Base-by-base conservation (phyloP, 495 filamentous ascomycete species). In the Hypoxylon trugodes region DNA sequence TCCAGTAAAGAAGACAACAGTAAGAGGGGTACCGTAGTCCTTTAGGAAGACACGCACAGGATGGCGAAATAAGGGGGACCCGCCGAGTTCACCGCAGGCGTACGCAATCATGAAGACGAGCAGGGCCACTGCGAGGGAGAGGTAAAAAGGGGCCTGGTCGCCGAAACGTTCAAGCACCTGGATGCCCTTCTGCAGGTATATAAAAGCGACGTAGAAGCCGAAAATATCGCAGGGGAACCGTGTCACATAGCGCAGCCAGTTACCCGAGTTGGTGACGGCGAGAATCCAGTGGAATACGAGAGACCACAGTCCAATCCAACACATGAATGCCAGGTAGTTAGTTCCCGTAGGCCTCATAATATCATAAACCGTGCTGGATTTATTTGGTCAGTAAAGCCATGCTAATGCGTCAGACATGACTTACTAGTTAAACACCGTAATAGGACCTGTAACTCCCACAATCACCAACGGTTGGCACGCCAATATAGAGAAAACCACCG, bases 391-490 rank as follows among this genome's bases (percentile, higher is more conserved):
- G 68, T n/a, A n/a, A n/a, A n/a, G n/a, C 22, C 18, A 22, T 37
- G 6, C 24, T 16, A 43, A 13, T 19, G 5, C 7, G 56, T 30
- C 21, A 25, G 54, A 28, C 9, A 12, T 68, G n/a, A 59, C 72
- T 4, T 74, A 82, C 79, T 92, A 93, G 68, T 92, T 94, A 64
- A 94, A 94, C 15, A 94, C 90, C 12, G 90, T 92, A 59, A 94
- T 94, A 10, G 90, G 90, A 30, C 90, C 91, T 37, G 91, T 93
- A n/a, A 96, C 90, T 32, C 92, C 92, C 18, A 96, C 92, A 76
- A 96, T 96, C 16, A 90, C 88, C 65, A 95, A 70, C 25, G 91
- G 91, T 72, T 95, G 91, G 24, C 89, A 90, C 2, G 90, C 87
- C 37, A 90, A 78, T 10, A 93, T 61, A 4, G 88, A 79, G 68